Conservation (phyloP, 2,329 filamentous ascomycete species). For the Aureobasidium pullulans region DNA sequence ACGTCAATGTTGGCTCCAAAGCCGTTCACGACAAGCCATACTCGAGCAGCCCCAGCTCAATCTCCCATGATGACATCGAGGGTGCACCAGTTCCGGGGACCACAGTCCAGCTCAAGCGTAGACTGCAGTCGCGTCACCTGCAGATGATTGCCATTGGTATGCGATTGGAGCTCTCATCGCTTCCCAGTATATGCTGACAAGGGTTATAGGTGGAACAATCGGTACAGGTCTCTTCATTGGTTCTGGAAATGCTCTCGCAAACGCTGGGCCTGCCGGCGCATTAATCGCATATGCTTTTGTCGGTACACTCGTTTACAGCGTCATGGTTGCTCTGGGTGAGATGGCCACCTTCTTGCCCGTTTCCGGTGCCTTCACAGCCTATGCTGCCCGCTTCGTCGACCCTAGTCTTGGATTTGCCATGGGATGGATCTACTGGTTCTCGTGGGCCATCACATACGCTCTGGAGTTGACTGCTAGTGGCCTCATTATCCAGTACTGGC, state of each 20-base stretch:
- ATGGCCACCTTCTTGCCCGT: conserved; percentile 57
- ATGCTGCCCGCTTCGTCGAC: conserved; percentile 40
- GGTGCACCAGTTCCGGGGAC: conserved; percentile 16
- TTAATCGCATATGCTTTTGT: conserved; percentile 40
- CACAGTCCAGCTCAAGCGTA: conserved; percentile 28
- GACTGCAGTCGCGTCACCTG: conserved; percentile 28
- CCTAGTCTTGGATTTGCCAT: conserved; percentile 41
- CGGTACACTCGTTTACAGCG: conserved; percentile 36
- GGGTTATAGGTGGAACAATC: conserved; percentile 22
- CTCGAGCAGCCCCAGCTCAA: background rate
- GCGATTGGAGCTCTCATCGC: background rate
- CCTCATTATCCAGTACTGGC: conserved; percentile 35
- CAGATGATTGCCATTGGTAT: conserved; percentile 33
- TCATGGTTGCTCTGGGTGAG: conserved; percentile 46
- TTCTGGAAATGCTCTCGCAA: conserved; percentile 30
- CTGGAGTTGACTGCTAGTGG: conserved; percentile 32
- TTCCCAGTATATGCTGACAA: background rate
- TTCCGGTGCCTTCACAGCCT: conserved; percentile 46
- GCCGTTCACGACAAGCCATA: background rate
- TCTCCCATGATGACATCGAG: conserved; percentile 10
- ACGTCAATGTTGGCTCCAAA: background rate
- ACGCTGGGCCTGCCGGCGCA: conserved; percentile 36
- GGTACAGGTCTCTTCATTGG: conserved; percentile 35
- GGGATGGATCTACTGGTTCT: conserved; percentile 40
- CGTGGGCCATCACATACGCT: conserved; percentile 35